Evolutionary conservation across 768 basidiomycete genomes (phyloP).

Genomic region (Kwoniella bestiolae): DNA sequence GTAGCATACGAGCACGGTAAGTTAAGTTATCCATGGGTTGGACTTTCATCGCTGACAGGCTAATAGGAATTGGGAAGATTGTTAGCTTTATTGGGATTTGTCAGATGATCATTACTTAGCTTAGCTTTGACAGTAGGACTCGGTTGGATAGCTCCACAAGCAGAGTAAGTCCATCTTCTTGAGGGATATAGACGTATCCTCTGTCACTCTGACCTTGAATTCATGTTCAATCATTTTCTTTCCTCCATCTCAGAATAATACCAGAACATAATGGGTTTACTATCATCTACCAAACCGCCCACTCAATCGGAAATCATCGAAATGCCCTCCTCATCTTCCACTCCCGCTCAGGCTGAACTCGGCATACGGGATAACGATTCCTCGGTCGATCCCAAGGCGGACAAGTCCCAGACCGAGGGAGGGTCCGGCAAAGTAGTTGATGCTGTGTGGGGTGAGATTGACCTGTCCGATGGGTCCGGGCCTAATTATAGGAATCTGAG

Average conservation of each 20-base stretch:
- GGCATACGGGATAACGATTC: not conserved
- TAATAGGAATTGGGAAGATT: too few species aligned
- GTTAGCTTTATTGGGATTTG: too few species aligned
- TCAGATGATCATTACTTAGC: too few species aligned
- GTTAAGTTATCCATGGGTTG: too few species aligned
- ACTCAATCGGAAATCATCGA: slow-evolving; percentile 30
- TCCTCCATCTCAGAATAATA: not conserved
- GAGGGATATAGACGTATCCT: not conserved
- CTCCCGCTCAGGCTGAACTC: not conserved
- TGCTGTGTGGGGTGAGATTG: slow-evolving; percentile 36
- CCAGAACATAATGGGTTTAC: not conserved
- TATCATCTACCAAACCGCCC: not conserved
- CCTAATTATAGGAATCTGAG: slow-evolving; percentile 32
- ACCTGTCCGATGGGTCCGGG: slow-evolving; percentile 23
- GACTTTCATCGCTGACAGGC: too few species aligned
- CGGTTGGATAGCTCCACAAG: too few species aligned
- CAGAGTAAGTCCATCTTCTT: too few species aligned
- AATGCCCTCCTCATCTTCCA: slow-evolving; percentile 7
- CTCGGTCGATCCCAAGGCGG: not conserved
- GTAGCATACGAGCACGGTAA: too few species aligned
- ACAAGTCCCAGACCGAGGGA: not conserved
- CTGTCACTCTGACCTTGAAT: not conserved
- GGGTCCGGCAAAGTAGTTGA: slow-evolving; percentile 18
- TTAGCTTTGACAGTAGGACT: too few species aligned
- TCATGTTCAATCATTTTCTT: not conserved